Conservation (phyloP, 352 stramenopile species). For the Aphanomyces cochlioides region DNA sequence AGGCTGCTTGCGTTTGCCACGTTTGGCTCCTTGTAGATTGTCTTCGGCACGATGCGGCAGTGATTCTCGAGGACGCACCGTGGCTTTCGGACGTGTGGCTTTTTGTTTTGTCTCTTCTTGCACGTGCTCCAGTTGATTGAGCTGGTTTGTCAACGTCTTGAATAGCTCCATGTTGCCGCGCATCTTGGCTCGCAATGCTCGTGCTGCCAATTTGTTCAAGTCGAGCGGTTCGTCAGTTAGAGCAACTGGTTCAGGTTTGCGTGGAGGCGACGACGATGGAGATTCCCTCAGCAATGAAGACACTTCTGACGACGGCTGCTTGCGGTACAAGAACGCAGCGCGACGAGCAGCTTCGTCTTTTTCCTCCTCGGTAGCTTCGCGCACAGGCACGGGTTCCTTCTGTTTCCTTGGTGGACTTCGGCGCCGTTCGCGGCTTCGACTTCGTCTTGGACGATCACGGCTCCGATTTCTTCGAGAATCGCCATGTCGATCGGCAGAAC, state of each 20-base stretch:
- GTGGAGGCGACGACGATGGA: not conserved
- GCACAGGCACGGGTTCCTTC: not conserved
- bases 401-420: conserved; percentile 6
- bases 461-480: not conserved
- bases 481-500: not conserved
- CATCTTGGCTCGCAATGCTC: conserved; percentile 75
- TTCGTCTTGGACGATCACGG: conserved; percentile 26
- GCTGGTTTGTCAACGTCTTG: conserved; percentile 61
- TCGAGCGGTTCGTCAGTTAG: conserved; percentile 31
- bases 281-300: not conserved
- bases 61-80: conserved; percentile 61
- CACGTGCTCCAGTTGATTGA: conserved; percentile 76
- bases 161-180: conserved; percentile 75
- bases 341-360: conserved; percentile 19
- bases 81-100: conserved; percentile 43
- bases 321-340: conserved; percentile 23
- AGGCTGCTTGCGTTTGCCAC: conserved; percentile 31
- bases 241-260: not conserved
- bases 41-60: conserved; percentile 12
- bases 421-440: conserved; percentile 38
- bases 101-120: conserved; percentile 42
- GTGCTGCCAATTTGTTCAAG: conserved; percentile 78
- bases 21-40: conserved; percentile 44
- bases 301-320: not conserved
- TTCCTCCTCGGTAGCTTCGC: not conserved